Percentiles rank a stretch among this genome's conserved stretches.
Conservation (phyloP, 208 protist genomes). For the Leishmania amazonensis region DNA sequence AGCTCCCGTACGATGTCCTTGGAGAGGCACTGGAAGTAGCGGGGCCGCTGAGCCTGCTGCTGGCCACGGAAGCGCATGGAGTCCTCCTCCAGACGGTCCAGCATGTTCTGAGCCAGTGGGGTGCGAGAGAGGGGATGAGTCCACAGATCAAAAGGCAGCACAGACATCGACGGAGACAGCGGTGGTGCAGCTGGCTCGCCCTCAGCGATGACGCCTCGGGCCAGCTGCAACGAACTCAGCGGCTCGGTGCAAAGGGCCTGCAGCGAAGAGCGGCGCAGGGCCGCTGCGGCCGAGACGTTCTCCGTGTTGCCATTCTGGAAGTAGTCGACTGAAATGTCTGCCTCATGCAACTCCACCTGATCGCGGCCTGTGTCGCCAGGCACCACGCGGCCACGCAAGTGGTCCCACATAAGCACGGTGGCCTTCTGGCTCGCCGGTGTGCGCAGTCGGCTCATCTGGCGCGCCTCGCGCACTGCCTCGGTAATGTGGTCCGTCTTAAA, state of each 20-base stretch:
- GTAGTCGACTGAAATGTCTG: constrained; percentile 24
- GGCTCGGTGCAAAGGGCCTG: constrained; percentile 46
- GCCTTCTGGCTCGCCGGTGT: constrained; percentile 21
- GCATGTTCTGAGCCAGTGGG: constrained; percentile 74
- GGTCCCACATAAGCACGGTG: constrained; percentile 34
- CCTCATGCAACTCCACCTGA: constrained; percentile 32
- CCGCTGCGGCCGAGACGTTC: neutral
- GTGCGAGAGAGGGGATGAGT: constrained; percentile 44
- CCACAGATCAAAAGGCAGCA: constrained; percentile 78
- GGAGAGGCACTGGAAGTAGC: constrained; percentile 43
- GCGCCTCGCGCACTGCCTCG: constrained; percentile 21
- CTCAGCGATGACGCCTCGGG: constrained; percentile 22
- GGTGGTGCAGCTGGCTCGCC: constrained; percentile 7
- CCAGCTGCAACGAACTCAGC: constrained; percentile 38
- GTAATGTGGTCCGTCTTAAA: constrained; percentile 26
- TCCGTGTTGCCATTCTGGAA: constrained; percentile 14
- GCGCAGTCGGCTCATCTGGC: constrained; percentile 24
- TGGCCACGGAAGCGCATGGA: constrained; percentile 57
- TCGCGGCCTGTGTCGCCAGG: constrained; percentile 35
- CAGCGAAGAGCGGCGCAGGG: constrained; percentile 26
- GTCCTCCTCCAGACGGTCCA: constrained; percentile 79
- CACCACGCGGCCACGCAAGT: constrained; percentile 35
- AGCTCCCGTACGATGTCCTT: constrained; percentile 21
- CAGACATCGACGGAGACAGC: constrained; percentile 1
- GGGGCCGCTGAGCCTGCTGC: constrained; percentile 34